Conservation (phyloP, 2,329 filamentous ascomycete genomes). For the Pseudogymnoascus sp. region DNA sequence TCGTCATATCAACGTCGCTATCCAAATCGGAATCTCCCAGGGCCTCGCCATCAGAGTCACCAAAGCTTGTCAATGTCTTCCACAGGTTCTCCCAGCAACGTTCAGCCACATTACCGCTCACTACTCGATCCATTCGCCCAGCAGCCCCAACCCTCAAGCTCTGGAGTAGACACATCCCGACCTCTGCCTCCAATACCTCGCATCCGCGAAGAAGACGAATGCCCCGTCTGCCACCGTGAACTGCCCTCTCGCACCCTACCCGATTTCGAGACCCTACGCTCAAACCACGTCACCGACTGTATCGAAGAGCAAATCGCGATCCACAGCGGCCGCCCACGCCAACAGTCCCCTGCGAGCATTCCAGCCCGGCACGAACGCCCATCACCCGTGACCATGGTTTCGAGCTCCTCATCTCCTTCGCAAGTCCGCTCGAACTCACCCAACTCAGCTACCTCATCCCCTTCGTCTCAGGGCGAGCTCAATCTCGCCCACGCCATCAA, state of each 20-base stretch:
- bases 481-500: neutral
- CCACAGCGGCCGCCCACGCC: conserved; percentile 9
- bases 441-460: conserved; percentile 9
- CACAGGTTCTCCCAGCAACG: neutral
- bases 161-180: neutral
- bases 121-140: conserved; percentile 11
- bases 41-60: neutral
- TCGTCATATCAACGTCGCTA: conserved; percentile 1
- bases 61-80: neutral
- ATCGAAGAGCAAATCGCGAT: conserved; percentile 30
- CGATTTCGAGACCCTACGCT: conserved; percentile 46
- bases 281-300: conserved; percentile 50
- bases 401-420: conserved; percentile 11
- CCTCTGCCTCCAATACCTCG: conserved; percentile 27
- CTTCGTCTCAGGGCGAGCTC: conserved; percentile 10
- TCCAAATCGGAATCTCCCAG: neutral
- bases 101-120: conserved; percentile 13
- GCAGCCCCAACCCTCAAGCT: neutral
- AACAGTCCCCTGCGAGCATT: conserved; percentile 9
- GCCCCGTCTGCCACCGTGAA: conserved; percentile 66
- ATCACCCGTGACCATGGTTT: conserved; percentile 12
- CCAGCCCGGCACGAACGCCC: conserved; percentile 14
- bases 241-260: conserved; percentile 49
- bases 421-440: conserved; percentile 10
- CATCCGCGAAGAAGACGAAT: conserved; percentile 66